These are phyloP conservation scores for Fusarium camptoceras DNA, from an alignment of 2,329 filamentous ascomycete genomes.

Conservation along the genomic window DNA sequence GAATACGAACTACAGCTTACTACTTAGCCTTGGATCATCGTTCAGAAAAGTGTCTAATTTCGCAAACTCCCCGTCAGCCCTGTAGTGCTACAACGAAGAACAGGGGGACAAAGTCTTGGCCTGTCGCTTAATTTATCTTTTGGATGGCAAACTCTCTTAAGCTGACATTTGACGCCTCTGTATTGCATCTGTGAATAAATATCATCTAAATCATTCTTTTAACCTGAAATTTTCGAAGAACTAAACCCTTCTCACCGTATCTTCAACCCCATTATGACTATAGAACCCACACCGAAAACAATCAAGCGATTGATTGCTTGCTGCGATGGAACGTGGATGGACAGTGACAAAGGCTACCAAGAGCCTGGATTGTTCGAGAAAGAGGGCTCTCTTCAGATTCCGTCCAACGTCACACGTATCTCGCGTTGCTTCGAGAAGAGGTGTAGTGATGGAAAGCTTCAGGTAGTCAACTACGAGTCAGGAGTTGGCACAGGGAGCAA, in stretches of 20 bases:
- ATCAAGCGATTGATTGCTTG: slow-evolving; percentile 63
- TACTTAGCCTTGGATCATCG: slow-evolving; percentile 21
- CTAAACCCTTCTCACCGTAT: background rate
- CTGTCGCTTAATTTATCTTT: slow-evolving; percentile 38
- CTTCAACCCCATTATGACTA: slow-evolving; percentile 5
- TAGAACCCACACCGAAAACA: slow-evolving; percentile 10
- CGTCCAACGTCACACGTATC: slow-evolving; percentile 71
- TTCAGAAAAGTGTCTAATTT: slow-evolving; percentile 14
- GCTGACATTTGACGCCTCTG: slow-evolving; percentile 21
- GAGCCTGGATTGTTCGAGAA: slow-evolving; percentile 54
- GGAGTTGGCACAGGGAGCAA: slow-evolving; percentile 68
- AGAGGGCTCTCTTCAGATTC: slow-evolving; percentile 59
- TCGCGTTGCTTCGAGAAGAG: slow-evolving; percentile 66
- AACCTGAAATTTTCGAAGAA: background rate
- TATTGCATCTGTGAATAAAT: background rate
- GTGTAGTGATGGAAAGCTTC: slow-evolving; percentile 63
- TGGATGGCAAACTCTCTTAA: slow-evolving; percentile 4
- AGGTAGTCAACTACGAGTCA: slow-evolving; percentile 71
- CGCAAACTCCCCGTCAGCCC: slow-evolving; percentile 24
- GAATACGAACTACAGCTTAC: background rate
- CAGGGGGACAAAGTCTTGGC: slow-evolving; percentile 37
- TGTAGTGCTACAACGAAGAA: slow-evolving; percentile 26
- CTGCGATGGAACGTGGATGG: slow-evolving; percentile 67
- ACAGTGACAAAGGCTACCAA: slow-evolving; percentile 62
- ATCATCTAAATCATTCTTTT: background rate